Percentiles rank a stretch among this genome's conserved stretches.
These are phyloP conservation scores for Neofusicoccum laricinum DNA, from an alignment of 2,329 filamentous ascomycete species.

Conservation along the genomic window DNA sequence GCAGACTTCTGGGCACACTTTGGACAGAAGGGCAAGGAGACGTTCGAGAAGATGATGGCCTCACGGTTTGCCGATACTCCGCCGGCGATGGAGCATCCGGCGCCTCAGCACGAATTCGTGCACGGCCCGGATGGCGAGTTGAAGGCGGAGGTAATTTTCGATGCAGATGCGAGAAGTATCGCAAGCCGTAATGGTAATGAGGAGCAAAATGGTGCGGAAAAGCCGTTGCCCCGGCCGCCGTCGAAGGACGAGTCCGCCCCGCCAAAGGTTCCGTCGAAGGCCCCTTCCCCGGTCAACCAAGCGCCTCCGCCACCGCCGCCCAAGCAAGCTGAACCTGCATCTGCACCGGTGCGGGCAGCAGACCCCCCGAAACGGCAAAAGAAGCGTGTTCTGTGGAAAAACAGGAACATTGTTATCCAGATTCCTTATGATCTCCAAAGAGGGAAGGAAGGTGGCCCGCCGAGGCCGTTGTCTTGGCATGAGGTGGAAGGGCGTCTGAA, in stretches of 20 bases:
- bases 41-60: conserved; percentile 39
- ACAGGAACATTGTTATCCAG: conserved; percentile 45
- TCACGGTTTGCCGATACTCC: conserved; percentile 37
- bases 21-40: conserved; percentile 36
- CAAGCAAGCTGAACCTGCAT: conserved; percentile 14
- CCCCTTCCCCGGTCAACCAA: not conserved
- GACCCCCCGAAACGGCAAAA: conserved; percentile 22
- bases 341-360: not conserved
- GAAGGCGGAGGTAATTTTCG: conserved; percentile 8
- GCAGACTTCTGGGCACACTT: conserved; percentile 49
- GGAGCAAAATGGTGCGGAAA: not conserved
- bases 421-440: conserved; percentile 43
- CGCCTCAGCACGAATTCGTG: not conserved
- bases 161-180: conserved; percentile 11
- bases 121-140: not conserved
- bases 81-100: conserved; percentile 1
- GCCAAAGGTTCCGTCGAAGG: conserved; percentile 26
- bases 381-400: conserved; percentile 46
- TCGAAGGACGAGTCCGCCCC: conserved; percentile 21
- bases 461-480: conserved; percentile 43
- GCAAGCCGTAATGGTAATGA: conserved; percentile 2
- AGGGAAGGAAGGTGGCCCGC: conserved; percentile 40
- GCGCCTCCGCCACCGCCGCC: conserved; percentile 24
- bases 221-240: not conserved
- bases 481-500: conserved; percentile 62